phyloP scores from a whole-genome alignment of 176 grass and related monocot species.

The Poa pratensis region DNA sequence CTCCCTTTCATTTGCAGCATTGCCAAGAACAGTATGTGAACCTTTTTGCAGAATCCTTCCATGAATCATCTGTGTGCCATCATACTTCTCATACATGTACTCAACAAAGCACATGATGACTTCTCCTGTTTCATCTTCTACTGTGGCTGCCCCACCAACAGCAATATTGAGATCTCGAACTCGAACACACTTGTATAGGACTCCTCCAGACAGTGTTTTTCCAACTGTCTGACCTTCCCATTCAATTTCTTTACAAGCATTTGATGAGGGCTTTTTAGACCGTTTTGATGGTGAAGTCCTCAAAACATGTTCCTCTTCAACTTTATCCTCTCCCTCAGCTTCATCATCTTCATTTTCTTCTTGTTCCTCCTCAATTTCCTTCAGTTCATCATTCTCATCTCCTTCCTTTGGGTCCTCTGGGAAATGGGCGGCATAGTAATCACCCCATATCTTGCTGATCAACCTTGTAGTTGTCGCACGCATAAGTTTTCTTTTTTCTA shows the following conservation, averaged over 20 bases:
- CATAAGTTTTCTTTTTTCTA: constrained; percentile 66
- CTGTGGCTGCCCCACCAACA: constrained; percentile 43
- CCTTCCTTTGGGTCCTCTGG: constrained; percentile 58
- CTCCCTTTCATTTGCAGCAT: constrained; percentile 73
- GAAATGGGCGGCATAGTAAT: constrained; percentile 70
- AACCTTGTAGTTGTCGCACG: constrained; percentile 79
- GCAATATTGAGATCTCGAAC: constrained; percentile 45
- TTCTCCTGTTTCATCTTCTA: constrained; percentile 57
- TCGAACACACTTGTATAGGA: constrained; percentile 50
- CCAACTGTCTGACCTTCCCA: constrained; percentile 54
- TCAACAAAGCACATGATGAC: constrained; percentile 57
- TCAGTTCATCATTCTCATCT: constrained; percentile 42
- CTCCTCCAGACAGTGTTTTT: constrained; percentile 54
- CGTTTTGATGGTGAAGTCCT: constrained; percentile 36
- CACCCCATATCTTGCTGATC: constrained; percentile 70
- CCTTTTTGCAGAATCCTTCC: constrained; percentile 62
- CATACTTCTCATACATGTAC: constrained; percentile 65
- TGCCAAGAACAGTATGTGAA: constrained; percentile 60
- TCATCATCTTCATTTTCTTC: constrained; percentile 74
- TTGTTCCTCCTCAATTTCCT: constrained; percentile 58
- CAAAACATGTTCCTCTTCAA: constrained; percentile 29
- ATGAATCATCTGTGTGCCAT: constrained; percentile 62
- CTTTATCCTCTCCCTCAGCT: constrained; percentile 50
- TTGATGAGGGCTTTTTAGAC: constrained; percentile 22
- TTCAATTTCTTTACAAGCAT: constrained; percentile 29